Conservation (phyloP, 176 grass and related monocot genomes). For the Hyparrhenia diplandra region DNA sequence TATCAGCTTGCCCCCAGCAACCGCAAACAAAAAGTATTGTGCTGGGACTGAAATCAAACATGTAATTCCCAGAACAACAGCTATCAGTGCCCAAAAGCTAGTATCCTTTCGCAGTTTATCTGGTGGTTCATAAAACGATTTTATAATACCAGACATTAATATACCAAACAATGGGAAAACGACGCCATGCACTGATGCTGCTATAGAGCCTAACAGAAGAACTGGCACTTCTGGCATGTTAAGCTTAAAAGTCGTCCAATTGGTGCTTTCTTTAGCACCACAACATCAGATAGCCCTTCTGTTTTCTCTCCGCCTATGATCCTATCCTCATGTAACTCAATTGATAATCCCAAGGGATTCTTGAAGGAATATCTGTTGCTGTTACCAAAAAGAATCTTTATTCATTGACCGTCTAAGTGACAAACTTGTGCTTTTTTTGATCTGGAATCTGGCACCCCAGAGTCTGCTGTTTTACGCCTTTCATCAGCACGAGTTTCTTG, state of each 20-base stretch:
- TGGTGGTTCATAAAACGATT: slow-evolving; percentile 60
- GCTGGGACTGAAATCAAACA: slow-evolving; percentile 29
- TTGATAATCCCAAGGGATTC: slow-evolving; percentile 19
- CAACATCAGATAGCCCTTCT: slow-evolving; percentile 4
- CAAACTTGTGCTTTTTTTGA: slow-evolving; percentile 31
- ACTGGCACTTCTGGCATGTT: slow-evolving; percentile 70
- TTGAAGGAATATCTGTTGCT: slow-evolving; percentile 44
- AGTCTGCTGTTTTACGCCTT: slow-evolving; percentile 12
- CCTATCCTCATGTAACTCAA: slow-evolving; percentile 12
- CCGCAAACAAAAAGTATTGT: slow-evolving; percentile 66
- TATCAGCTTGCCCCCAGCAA: slow-evolving; percentile 82
- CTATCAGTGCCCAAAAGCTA: slow-evolving; percentile 72
- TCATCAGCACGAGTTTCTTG: slow-evolving; percentile 44
- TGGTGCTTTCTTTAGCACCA: slow-evolving; percentile 34
- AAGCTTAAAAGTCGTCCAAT: slow-evolving; percentile 46
- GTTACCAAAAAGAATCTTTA: slow-evolving; percentile 42
- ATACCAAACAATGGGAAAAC: slow-evolving; percentile 62
- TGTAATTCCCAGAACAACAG: slow-evolving; percentile 38
- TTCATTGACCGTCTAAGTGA: slow-evolving; percentile 33
- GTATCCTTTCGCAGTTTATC: slow-evolving; percentile 48
- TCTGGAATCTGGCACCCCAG: slow-evolving; percentile 13
- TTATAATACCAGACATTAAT: slow-evolving; percentile 52
- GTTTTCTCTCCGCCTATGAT: slow-evolving; percentile 2
- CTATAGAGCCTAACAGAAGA: slow-evolving; percentile 54
- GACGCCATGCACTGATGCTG: slow-evolving; percentile 68